phyloP scores from a whole-genome alignment of 495 filamentous ascomycete species.

The Penicillium dipodomyicola region DNA sequence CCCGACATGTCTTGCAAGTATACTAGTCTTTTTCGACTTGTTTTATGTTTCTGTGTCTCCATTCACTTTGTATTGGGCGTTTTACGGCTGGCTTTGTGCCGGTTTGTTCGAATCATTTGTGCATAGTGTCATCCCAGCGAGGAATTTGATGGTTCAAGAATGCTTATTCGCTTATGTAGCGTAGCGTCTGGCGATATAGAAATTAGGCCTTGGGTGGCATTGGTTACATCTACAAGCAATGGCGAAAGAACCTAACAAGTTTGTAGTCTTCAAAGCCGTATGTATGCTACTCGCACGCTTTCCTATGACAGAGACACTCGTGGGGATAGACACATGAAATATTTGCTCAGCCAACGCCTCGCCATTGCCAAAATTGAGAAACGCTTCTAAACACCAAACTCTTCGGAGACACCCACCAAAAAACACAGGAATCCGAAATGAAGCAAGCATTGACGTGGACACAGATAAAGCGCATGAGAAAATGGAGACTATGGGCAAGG shows the following conservation, averaged over 20 bases:
- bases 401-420: constrained; percentile 4
- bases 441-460: constrained; percentile 7
- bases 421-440: background rate
- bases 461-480: background rate
- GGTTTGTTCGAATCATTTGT: constrained; percentile 12
- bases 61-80: constrained; percentile 6
- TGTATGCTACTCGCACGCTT: background rate
- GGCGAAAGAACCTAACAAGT: background rate
- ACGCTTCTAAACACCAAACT: constrained; percentile 35
- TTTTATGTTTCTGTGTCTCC: constrained; percentile 9
- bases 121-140: constrained; percentile 18
- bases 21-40: constrained; percentile 12
- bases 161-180: background rate
- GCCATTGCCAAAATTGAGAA: constrained; percentile 32
- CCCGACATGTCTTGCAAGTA: constrained; percentile 28
- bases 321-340: constrained; percentile 22
- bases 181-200: background rate
- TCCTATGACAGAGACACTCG: constrained; percentile 11
- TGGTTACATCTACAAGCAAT: background rate
- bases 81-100: constrained; percentile 6
- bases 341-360: constrained; percentile 38
- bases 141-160: constrained; percentile 12
- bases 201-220: constrained; percentile 1
- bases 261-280: background rate
- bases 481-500: background rate